phyloP scores from a whole-genome alignment of 2,329 filamentous ascomycete species.

The Cryphonectria nitschkei region DNA sequence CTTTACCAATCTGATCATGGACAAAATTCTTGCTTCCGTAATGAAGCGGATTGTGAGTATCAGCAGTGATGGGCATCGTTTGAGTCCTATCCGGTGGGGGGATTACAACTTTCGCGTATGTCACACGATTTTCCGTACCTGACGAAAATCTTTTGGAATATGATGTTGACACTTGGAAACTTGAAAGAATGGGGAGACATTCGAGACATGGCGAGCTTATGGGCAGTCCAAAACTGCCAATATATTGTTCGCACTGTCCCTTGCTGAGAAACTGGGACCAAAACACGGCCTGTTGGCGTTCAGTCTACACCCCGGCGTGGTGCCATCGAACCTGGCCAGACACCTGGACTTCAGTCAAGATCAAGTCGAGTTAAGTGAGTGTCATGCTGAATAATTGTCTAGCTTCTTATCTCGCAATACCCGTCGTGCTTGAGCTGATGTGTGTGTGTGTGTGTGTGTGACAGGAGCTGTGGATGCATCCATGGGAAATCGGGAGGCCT shows the following conservation, averaged over 20 bases:
- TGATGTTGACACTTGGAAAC: neutral
- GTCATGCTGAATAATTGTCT: neutral
- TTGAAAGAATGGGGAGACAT: conserved; percentile 9
- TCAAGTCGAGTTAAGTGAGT: neutral
- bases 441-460: no score
- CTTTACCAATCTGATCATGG: conserved; percentile 49
- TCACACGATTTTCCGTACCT: neutral
- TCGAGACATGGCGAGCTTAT: conserved; percentile 32
- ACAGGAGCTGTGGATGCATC: neutral
- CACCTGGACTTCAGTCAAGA: conserved; percentile 16
- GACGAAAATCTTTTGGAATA: neutral
- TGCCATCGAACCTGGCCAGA: neutral
- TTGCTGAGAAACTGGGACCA: conserved; percentile 30
- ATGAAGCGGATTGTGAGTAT: conserved; percentile 46
- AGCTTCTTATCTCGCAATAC: neutral
- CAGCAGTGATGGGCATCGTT: conserved; percentile 40
- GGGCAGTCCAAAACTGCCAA: conserved; percentile 39
- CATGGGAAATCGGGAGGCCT: conserved; percentile 22
- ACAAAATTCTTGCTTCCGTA: conserved; percentile 43
- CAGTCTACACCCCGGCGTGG: conserved; percentile 13
- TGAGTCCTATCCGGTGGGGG: conserved; percentile 38
- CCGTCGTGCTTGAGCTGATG: neutral
- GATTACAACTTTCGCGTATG: conserved; percentile 33
- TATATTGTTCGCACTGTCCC: conserved; percentile 33
- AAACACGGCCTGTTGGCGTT: conserved; percentile 7